Conservation (phyloP, 2,329 filamentous ascomycete genomes). For the Cladophialophora chaetospira region DNA sequence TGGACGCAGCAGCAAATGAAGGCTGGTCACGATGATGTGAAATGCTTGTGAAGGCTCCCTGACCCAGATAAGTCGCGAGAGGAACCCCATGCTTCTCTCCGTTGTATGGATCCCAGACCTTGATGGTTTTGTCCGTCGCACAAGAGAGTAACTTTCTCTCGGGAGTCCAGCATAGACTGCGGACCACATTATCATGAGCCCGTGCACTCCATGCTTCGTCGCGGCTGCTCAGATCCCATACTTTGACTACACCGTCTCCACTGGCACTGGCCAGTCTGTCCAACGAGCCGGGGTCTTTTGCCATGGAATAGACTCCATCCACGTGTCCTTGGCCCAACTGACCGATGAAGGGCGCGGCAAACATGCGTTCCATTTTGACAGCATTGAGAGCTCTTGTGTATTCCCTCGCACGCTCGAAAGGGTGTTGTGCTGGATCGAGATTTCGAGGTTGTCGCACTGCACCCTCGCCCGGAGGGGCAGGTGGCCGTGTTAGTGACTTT, state of each 20-base stretch:
- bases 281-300: conserved; percentile 74
- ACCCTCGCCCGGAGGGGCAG: conserved; percentile 49
- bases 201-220: conserved; percentile 75
- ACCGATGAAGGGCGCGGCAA: conserved; percentile 78
- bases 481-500: conserved; percentile 54
- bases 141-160: conserved; percentile 85
- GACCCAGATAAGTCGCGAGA: conserved; percentile 79
- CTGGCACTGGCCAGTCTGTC: conserved; percentile 78
- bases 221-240: conserved; percentile 76
- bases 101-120: conserved; percentile 88
- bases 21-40: conserved; percentile 79
- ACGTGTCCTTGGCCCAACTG: conserved; percentile 90
- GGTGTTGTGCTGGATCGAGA: conserved; percentile 82
- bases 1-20: conserved; percentile 75
- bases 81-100: conserved; percentile 69
- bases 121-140: conserved; percentile 81
- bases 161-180: conserved; percentile 84
- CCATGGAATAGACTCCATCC: conserved; percentile 81
- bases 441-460: conserved; percentile 51
- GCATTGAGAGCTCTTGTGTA: conserved; percentile 79
- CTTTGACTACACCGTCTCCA: conserved; percentile 91
- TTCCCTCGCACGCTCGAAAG: conserved; percentile 87
- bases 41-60: conserved; percentile 77
- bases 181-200: conserved; percentile 92
- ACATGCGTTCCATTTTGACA: conserved; percentile 91